phyloP scores from a whole-genome alignment of 352 stramenopile genomes.

The Globisporangium ultimum region DNA sequence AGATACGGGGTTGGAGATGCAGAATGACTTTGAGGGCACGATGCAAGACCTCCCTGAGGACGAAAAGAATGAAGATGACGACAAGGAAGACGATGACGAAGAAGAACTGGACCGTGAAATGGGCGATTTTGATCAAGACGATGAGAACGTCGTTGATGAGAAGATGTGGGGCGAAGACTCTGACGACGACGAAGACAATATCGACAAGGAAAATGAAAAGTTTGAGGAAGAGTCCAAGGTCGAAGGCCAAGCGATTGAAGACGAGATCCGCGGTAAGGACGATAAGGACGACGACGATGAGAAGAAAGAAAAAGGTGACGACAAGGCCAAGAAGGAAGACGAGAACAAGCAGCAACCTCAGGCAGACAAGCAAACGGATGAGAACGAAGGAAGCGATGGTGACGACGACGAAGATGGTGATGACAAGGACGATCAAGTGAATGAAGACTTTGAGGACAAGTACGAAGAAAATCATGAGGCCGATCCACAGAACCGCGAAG shows the following conservation, averaged over 20 bases:
- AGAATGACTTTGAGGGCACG: constrained; percentile 99
- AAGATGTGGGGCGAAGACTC: constrained; percentile 97
- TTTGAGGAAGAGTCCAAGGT: constrained; percentile 88
- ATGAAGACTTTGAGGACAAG: constrained; percentile 90
- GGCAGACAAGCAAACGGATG: constrained; percentile 48
- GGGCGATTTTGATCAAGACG: constrained; percentile 94
- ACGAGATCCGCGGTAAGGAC: constrained; percentile 88
- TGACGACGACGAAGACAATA: constrained; percentile 90
- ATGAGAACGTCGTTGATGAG: constrained; percentile 99
- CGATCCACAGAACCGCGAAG: constrained; percentile 51
- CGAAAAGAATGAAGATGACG: constrained; percentile 87
- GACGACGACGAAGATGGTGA: constrained; percentile 45
- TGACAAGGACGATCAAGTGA: constrained; percentile 82
- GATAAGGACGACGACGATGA: constrained; percentile 80
- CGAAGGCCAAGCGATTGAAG: constrained; percentile 73
- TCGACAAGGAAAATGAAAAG: constrained; percentile 96
- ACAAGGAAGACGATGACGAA: constrained; percentile 84
- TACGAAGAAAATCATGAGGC: constrained; percentile 76
- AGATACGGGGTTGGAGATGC: constrained; percentile 99
- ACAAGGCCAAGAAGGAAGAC: constrained; percentile 56
- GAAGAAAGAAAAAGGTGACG: constrained; percentile 56
- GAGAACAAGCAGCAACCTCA: constrained; percentile 28
- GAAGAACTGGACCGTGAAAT: constrained; percentile 99
- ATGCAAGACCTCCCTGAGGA: constrained; percentile 96
- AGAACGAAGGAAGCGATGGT: constrained; percentile 35